Base-by-base conservation (phyloP, 352 stramenopile species). In the Globisporangium viniferum region DNA sequence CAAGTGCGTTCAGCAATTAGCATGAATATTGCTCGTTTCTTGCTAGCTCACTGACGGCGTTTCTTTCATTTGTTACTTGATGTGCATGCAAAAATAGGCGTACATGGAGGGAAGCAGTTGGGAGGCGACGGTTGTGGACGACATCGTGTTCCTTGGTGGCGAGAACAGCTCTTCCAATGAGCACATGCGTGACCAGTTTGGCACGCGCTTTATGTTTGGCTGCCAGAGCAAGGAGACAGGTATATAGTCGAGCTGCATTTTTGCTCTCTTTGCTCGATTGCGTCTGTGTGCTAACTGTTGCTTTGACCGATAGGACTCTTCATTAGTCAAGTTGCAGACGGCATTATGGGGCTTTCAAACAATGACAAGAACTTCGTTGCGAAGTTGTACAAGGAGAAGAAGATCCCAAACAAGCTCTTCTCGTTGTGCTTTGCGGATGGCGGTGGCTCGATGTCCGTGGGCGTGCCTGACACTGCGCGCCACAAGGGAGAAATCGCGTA, bases 61-160 rank as follows among this genome's bases (percentile, higher is more conserved):
- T 51, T n/a, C 44, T 51, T 51, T 20, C 44, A 10, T 22, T 22
- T 39, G 41, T 27, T 44, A 1, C 35, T 27, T 54, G 24, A 18
- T 36, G 20, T 39, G 46, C 27, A 46, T 62, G 33, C 31, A 61
- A 49, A 44, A 36, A 4, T 72, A 95, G 81, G 81, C 83, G 53
- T 96, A 96, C 67, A 88, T 92, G 73, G 88, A 96, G 76, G 88
- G 88, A 27, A 96, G 88, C 68, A 94, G 77, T 66, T 96, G 88
- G 88, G 76, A 90, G 12, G 88, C 86, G 10, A 80, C 82, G 0
- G 82, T 94, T 15, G 85, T 96, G 18, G 85, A 93, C 46, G 88
- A 96, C 64, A 67, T 91, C 9, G 88, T 95, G 56, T 95, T 82
- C 48, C 70, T 94, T 18, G 86, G 88, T n/a, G 86, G 81, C 29